A percentile compares a stretch with the other conserved stretches of the same genome.
Evolutionary conservation across 139 green algal genomes (phyloP).

Genomic region (Micractinium sp.): DNA sequence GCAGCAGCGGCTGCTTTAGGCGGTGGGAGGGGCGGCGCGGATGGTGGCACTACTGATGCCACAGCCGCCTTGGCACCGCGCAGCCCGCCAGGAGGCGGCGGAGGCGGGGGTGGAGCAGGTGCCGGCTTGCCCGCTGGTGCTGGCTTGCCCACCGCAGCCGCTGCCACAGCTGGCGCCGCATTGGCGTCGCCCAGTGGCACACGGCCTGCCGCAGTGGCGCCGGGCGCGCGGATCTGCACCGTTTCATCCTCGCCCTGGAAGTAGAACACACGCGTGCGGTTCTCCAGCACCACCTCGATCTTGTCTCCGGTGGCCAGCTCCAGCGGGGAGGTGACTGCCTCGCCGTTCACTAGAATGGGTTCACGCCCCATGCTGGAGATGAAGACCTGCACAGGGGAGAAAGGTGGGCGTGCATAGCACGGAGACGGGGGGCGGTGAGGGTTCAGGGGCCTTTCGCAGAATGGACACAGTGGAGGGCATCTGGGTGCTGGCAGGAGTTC

Average conservation of each 20-base stretch:
- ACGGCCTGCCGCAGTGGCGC: not conserved
- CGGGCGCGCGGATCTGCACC: slow-evolving; percentile 27
- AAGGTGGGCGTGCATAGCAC: not conserved
- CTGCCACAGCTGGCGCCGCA: not conserved
- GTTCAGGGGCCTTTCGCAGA: no score
- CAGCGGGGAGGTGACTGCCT: slow-evolving; percentile 29
- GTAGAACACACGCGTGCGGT: slow-evolving; percentile 43
- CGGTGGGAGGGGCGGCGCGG: not conserved
- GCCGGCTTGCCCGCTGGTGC: not conserved
- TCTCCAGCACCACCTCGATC: slow-evolving; percentile 60
- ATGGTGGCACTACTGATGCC: not conserved
- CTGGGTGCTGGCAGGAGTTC: not conserved
- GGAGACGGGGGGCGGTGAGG: not conserved
- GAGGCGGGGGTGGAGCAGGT: not conserved
- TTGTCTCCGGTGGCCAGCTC: slow-evolving; percentile 54
- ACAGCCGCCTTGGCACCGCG: not conserved
- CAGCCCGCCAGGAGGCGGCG: not conserved
- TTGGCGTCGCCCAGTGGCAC: slow-evolving; percentile 15
- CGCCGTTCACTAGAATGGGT: slow-evolving; percentile 49
- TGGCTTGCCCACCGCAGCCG: not conserved
- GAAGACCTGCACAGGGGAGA: slow-evolving; percentile 39
- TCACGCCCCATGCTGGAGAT: slow-evolving; percentile 52
- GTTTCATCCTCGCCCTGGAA: slow-evolving; percentile 54
- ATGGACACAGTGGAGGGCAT: no score
- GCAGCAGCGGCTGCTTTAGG: not conserved